Conservation (phyloP, 106 monocot genomes). For the Acorus calamus region DNA sequence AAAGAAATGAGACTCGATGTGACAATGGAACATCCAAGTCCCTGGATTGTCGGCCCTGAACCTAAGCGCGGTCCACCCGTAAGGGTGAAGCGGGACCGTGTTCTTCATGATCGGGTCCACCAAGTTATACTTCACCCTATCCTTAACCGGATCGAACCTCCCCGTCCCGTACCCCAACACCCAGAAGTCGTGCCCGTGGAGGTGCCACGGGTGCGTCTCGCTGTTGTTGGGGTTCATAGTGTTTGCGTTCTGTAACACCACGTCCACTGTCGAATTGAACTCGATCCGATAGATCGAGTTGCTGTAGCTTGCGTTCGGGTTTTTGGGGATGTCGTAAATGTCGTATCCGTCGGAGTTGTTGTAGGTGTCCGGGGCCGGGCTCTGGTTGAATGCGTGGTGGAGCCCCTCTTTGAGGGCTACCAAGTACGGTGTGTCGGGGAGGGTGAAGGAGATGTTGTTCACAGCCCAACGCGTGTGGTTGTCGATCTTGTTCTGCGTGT, state of each 20-base stretch:
- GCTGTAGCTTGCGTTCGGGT: slow-evolving; percentile 37
- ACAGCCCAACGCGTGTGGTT: slow-evolving; percentile 48
- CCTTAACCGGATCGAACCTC: slow-evolving; percentile 43
- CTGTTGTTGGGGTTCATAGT: slow-evolving; percentile 50
- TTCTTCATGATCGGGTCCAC: slow-evolving; percentile 84
- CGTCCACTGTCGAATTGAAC: slow-evolving; percentile 65
- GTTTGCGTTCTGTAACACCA: slow-evolving; percentile 87
- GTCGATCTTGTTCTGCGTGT: slow-evolving; percentile 75
- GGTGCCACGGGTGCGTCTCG: slow-evolving; percentile 99
- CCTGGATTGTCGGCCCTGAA: slow-evolving; percentile 80
- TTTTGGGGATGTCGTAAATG: slow-evolving; percentile 6
- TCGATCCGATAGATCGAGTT: slow-evolving; percentile 36
- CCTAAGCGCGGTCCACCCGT: slow-evolving; percentile 79
- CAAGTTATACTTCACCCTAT: slow-evolving; percentile 42
- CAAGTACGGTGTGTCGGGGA: slow-evolving; percentile 69
- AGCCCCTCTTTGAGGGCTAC: slow-evolving; percentile 40
- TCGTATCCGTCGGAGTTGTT: slow-evolving; percentile 29
- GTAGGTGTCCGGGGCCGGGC: slow-evolving; percentile 54
- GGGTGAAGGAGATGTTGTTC: slow-evolving; percentile 67
- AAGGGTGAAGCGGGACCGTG: slow-evolving; percentile 65
- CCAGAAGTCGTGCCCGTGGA: slow-evolving; percentile 99
- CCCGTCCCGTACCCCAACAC: slow-evolving; percentile 73
- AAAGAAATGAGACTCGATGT: slow-evolving; percentile 79
- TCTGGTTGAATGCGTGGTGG: slow-evolving; percentile 27
- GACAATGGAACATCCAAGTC: slow-evolving; percentile 90